Percentiles rank a stretch among this genome's conserved stretches.
Evolutionary conservation across 371 early-diverging fungal genomes (phyloP).

Genomic region (Batkoa obscura): DNA sequence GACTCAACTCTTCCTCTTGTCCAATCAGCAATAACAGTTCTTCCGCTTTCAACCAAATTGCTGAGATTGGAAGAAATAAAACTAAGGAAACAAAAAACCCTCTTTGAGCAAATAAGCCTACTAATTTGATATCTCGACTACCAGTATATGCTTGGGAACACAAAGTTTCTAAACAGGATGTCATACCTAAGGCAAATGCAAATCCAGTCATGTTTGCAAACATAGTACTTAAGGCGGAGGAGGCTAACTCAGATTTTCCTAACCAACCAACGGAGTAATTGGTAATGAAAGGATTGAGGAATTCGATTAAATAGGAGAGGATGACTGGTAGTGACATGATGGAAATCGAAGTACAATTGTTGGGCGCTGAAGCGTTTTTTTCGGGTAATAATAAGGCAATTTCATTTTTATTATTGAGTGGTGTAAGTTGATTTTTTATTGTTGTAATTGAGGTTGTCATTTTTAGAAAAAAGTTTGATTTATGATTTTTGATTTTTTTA

Average conservation of each 20-base stretch:
- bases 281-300: conserved; percentile 3
- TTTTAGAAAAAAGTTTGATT: too few relatives aligned
- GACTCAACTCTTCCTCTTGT: conserved; percentile 29
- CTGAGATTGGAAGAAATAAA: conserved; percentile 45
- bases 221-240: conserved; percentile 9
- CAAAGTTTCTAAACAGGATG: conserved; percentile 73
- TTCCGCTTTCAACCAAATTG: conserved; percentile 53
- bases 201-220: conserved; percentile 68
- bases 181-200: conserved; percentile 54
- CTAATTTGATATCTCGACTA: conserved; percentile 35
- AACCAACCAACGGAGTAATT: neutral
- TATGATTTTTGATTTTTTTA: too few relatives aligned
- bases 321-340: neutral
- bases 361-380: too few relatives aligned
- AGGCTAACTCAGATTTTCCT: conserved; percentile 7
- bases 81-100: conserved; percentile 43
- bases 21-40: conserved; percentile 25
- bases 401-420: too few relatives aligned
- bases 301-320: neutral
- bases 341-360: too few relatives aligned
- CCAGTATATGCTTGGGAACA: conserved; percentile 74
- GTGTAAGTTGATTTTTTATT: too few relatives aligned
- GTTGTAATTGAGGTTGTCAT: too few relatives aligned
- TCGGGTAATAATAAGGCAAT: too few relatives aligned
- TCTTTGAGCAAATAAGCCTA: conserved; percentile 69